phyloP scores from a whole-genome alignment of 768 basidiomycete species.

The Boletus sensibilis region DNA sequence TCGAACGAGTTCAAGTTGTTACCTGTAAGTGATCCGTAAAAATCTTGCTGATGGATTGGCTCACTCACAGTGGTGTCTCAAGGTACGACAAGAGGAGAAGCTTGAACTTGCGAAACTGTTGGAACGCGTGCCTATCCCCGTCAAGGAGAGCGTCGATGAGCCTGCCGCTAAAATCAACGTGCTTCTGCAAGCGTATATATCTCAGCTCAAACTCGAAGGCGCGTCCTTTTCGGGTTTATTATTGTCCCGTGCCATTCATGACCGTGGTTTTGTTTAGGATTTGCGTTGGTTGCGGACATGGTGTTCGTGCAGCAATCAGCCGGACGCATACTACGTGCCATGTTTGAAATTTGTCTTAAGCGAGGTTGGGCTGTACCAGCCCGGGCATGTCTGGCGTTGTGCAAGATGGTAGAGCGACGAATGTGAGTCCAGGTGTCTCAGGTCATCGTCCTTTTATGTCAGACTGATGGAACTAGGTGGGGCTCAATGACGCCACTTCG shows the following conservation, averaged over 20 bases:
- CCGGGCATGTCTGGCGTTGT: conserved; percentile 85
- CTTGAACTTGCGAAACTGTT: conserved; percentile 86
- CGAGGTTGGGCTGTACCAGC: conserved; percentile 98
- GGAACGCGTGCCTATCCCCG: conserved; percentile 94
- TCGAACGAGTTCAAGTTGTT: conserved; percentile 94
- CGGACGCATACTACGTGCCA: conserved; percentile 92
- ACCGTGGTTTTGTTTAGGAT: conserved; percentile 42
- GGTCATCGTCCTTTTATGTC: background rate
- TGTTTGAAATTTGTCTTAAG: conserved; percentile 97
- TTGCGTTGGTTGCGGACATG: conserved; percentile 87
- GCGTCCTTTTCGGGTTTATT: conserved; percentile 2
- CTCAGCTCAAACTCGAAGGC: conserved; percentile 90
- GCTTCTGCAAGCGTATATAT: conserved; percentile 91
- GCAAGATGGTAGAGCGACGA: conserved; percentile 91
- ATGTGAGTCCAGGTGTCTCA: conserved; percentile 50
- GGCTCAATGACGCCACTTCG: conserved; percentile 95
- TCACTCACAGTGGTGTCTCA: background rate
- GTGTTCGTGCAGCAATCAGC: conserved; percentile 98
- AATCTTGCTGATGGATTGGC: background rate
- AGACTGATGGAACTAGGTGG: conserved; percentile 61
- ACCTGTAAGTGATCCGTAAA: conserved; percentile 48
- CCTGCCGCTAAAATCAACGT: conserved; percentile 98
- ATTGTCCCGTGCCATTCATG: background rate
- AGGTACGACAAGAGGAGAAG: conserved; percentile 81
- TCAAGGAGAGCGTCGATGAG: conserved; percentile 96